These are phyloP conservation scores for Streptanthus diversifolius DNA, from an alignment of 345 rosid genomes.

Conservation along the genomic window DNA sequence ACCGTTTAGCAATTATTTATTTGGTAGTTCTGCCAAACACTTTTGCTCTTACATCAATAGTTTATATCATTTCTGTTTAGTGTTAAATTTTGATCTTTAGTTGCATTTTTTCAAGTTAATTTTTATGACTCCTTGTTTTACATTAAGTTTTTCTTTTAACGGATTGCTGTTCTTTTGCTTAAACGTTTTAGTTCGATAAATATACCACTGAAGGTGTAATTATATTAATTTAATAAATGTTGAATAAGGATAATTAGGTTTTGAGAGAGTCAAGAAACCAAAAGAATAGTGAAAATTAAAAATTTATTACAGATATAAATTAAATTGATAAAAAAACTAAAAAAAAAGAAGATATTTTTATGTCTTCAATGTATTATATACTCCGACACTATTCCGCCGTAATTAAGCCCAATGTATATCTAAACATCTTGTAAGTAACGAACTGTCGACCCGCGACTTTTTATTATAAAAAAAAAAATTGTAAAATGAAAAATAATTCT, in stretches of 20 bases:
- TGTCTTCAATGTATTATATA: background rate
- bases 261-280: no score
- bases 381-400: background rate
- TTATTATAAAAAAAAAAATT: no score
- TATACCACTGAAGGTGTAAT: background rate
- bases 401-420: background rate
- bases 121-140: background rate
- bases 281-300: background rate
- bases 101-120: background rate
- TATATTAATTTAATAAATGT: no score
- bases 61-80: background rate
- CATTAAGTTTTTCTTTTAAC: background rate
- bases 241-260: background rate
- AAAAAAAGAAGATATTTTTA: no score
- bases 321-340: background rate
- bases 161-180: background rate
- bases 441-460: no score
- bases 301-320: no score
- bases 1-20: background rate
- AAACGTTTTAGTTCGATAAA: background rate
- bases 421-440: no score
- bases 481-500: no score
- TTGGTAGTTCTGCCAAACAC: conserved; percentile 14
- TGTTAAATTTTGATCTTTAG: background rate
- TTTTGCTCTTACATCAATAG: conserved; percentile 6